Evolutionary conservation across 768 basidiomycete genomes (phyloP).

Genomic region (Baorangia bicolor): DNA sequence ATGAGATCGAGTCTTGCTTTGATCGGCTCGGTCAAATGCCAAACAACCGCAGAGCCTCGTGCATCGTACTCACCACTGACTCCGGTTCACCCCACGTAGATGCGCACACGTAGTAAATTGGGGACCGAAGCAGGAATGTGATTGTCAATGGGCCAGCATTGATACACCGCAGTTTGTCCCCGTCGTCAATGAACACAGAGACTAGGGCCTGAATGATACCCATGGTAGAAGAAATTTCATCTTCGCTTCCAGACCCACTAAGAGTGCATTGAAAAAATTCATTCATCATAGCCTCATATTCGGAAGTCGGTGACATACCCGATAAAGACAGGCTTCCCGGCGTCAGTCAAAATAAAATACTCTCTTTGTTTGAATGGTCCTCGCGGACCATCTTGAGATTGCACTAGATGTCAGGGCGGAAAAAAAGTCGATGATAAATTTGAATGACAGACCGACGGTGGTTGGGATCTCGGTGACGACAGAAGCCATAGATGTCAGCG

Average conservation of each 20-base stretch:
- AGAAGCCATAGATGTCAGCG: conserved; percentile 14
- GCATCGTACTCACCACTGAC: conserved; percentile 68
- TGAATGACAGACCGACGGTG: conserved; percentile 17
- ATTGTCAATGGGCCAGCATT: conserved; percentile 82
- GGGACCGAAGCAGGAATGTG: conserved; percentile 81
- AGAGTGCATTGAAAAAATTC: not conserved
- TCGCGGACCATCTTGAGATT: conserved; percentile 9
- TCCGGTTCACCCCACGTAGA: conserved; percentile 97
- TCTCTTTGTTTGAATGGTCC: conserved; percentile 55
- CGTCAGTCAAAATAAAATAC: conserved; percentile 92
- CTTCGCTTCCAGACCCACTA: conserved; percentile 54
- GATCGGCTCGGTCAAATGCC: conserved; percentile 37
- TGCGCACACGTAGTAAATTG: conserved; percentile 88
- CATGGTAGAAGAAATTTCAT: conserved; percentile 72
- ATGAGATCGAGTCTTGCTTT: conserved; percentile 87
- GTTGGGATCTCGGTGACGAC: conserved; percentile 38
- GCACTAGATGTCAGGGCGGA: not conserved
- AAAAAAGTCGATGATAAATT: not conserved
- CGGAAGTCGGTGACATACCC: conserved; percentile 49
- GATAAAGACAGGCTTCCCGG: conserved; percentile 96
- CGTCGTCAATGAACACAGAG: conserved; percentile 92
- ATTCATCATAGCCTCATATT: not conserved
- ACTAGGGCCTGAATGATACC: conserved; percentile 95
- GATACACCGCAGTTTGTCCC: conserved; percentile 82
- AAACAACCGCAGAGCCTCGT: not conserved